Evolutionary conservation across 768 basidiomycete genomes (phyloP).

Genomic region (Hygrocybe coccinea): DNA sequence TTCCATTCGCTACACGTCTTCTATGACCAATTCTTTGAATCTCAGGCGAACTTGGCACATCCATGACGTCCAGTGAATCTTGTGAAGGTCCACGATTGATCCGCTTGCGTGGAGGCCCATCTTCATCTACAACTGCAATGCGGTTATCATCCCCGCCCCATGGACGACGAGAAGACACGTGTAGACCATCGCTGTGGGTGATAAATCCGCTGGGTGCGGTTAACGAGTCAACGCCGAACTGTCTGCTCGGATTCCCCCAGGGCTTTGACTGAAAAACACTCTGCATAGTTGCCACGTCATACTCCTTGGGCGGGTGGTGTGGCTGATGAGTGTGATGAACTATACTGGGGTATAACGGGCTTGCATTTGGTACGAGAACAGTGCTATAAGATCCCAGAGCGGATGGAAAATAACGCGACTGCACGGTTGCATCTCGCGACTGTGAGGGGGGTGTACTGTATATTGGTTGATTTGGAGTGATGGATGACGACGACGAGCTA

Average conservation of each 20-base stretch:
- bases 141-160: constrained; percentile 36
- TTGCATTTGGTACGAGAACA: constrained; percentile 74
- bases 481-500: constrained; percentile 21
- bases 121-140: constrained; percentile 42
- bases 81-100: constrained; percentile 48
- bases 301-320: constrained; percentile 30
- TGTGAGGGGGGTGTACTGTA: constrained; percentile 51
- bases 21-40: constrained; percentile 50
- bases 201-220: constrained; percentile 57
- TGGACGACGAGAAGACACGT: constrained; percentile 54
- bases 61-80: constrained; percentile 36
- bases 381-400: constrained; percentile 46
- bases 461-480: constrained; percentile 19
- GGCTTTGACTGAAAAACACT: constrained; percentile 33
- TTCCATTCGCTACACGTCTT: constrained; percentile 35
- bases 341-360: constrained; percentile 47
- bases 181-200: constrained; percentile 34
- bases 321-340: constrained; percentile 37
- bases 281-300: constrained; percentile 43
- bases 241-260: constrained; percentile 34
- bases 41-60: constrained; percentile 56
- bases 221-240: constrained; percentile 47
- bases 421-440: constrained; percentile 70
- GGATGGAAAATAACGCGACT: constrained; percentile 56
- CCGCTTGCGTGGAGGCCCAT: constrained; percentile 69